Conservation (phyloP, 345 rosid species). For the Lepidium didymum region DNA sequence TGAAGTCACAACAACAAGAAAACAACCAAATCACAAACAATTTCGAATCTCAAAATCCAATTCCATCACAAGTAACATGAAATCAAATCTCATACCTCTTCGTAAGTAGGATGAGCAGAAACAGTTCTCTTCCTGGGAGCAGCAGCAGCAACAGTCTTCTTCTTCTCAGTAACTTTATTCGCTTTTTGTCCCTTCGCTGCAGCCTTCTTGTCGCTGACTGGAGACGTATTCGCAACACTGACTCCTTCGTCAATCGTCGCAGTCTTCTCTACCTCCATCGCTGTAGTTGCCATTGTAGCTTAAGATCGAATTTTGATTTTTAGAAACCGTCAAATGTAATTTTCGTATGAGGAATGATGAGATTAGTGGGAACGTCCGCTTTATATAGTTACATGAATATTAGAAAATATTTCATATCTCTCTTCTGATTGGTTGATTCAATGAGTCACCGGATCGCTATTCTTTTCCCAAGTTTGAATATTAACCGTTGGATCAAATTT, state of each 20-base stretch:
- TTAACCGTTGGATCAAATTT: slow-evolving; percentile 40
- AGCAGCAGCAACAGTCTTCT: slow-evolving; percentile 27
- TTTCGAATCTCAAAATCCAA: background rate
- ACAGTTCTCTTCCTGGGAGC: slow-evolving; percentile 39
- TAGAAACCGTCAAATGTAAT: background rate
- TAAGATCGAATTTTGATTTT: background rate
- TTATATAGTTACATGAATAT: slow-evolving; percentile 47
- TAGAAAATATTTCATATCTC: slow-evolving; percentile 28
- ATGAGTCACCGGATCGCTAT: slow-evolving; percentile 42
- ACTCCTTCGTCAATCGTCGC: slow-evolving; percentile 28
- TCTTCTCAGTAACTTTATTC: slow-evolving; percentile 46
- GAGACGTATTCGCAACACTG: background rate
- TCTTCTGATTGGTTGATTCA: slow-evolving; percentile 47
- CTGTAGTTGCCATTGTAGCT: background rate
- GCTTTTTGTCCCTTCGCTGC: slow-evolving; percentile 28
- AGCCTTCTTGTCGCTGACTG: slow-evolving; percentile 32
- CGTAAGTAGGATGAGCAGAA: slow-evolving; percentile 65
- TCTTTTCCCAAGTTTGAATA: slow-evolving; percentile 38
- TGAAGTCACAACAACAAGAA: slow-evolving; percentile 5
- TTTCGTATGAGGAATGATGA: background rate
- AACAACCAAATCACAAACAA: background rate
- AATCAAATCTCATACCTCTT: slow-evolving; percentile 44
- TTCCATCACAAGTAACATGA: background rate
- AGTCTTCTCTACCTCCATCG: background rate
- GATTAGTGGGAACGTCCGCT: slow-evolving; percentile 11